Evolutionary conservation across 805 yeast species (phyloP).

Genomic region (Teunomyces atbi): DNA sequence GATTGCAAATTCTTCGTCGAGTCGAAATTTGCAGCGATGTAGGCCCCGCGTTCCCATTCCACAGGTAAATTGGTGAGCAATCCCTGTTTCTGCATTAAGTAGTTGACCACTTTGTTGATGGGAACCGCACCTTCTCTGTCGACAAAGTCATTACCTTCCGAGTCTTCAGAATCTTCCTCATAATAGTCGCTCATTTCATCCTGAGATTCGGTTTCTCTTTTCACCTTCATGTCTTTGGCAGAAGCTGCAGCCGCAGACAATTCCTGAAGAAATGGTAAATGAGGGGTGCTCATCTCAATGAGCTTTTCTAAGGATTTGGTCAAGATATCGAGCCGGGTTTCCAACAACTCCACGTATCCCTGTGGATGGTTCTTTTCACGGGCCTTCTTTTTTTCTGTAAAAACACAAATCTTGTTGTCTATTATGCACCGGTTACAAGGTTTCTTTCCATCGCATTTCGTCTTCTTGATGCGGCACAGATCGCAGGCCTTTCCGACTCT

Average conservation of each 20-base stretch:
- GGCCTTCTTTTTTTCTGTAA: conserved; percentile 52
- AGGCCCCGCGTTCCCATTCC: conserved; percentile 47
- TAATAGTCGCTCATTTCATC: conserved; percentile 8
- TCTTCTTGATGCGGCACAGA: conserved; percentile 59
- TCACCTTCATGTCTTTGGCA: neutral
- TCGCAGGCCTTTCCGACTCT: conserved; percentile 67
- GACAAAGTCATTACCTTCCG: conserved; percentile 3
- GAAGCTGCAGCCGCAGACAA: conserved; percentile 12
- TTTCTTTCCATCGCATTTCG: conserved; percentile 61
- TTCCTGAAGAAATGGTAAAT: conserved; percentile 26
- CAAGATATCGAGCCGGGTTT: conserved; percentile 53
- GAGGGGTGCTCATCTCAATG: conserved; percentile 19
- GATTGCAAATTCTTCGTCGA: conserved; percentile 21
- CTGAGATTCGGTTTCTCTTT: conserved; percentile 4
- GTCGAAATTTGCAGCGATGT: conserved; percentile 38
- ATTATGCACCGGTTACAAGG: conserved; percentile 57
- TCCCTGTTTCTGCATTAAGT: conserved; percentile 41
- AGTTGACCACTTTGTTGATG: conserved; percentile 48
- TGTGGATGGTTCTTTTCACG: conserved; percentile 56
- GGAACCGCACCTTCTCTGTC: conserved; percentile 25
- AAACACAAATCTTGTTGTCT: conserved; percentile 59
- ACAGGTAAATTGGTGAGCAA: conserved; percentile 37
- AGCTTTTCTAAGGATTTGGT: conserved; percentile 49
- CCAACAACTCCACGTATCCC: conserved; percentile 63
- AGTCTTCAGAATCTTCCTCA: conserved; percentile 8